A percentile compares a stretch with the other conserved stretches of the same genome.
These are phyloP conservation scores for Crotalaria pallida DNA, from an alignment of 306 rosid species.

Conservation along the genomic window DNA sequence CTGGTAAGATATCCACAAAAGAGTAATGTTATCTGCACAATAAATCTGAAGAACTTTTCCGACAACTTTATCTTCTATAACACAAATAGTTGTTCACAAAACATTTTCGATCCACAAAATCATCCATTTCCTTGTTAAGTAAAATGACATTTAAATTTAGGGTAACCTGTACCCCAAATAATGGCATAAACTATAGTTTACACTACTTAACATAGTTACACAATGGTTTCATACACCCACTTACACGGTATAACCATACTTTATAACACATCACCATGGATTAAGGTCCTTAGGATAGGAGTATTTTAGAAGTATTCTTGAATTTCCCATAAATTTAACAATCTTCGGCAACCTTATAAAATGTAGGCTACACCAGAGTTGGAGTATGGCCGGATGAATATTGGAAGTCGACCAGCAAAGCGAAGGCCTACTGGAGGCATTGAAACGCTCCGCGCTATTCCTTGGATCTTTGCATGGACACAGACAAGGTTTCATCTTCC, in stretches of 20 bases:
- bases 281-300: background rate
- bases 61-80: no score
- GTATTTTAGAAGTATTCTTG: no score
- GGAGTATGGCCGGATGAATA: constrained; percentile 98
- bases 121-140: background rate
- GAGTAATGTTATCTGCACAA: no score
- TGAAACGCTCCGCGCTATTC: constrained; percentile 97
- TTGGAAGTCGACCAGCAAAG: constrained; percentile 95
- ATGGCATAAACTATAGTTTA: background rate
- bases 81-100: no score
- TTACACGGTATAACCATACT: no score
- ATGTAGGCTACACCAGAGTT: constrained; percentile 91
- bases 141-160: background rate
- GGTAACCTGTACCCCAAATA: background rate
- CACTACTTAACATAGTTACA: background rate
- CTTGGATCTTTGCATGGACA: constrained; percentile 99
- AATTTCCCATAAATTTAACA: background rate
- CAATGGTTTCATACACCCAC: background rate
- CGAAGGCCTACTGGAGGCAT: constrained; percentile 97
- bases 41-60: no score
- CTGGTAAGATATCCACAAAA: constrained; percentile 49
- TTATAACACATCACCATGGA: background rate
- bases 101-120: background rate
- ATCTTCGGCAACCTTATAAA: background rate
- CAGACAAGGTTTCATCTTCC: constrained; percentile 99